A percentile compares a stretch with the other conserved stretches of the same genome.
Conservation (phyloP, 768 basidiomycete genomes). For the Neoboletus brunneissimus region DNA sequence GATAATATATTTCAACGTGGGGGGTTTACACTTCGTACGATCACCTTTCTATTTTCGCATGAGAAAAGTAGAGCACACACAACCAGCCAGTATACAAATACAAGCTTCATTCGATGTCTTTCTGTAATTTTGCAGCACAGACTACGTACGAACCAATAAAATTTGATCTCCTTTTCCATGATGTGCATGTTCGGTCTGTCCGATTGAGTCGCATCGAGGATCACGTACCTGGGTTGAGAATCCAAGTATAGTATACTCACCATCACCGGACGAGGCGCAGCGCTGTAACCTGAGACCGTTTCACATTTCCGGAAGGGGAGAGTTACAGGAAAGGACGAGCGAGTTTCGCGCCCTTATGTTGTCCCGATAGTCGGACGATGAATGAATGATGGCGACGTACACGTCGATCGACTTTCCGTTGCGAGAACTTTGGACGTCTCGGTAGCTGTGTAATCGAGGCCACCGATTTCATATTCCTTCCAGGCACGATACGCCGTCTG, state of each 20-base stretch:
- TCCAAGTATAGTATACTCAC: not conserved
- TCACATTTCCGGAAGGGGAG: no score
- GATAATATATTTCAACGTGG: conserved; percentile 18
- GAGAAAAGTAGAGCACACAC: not conserved
- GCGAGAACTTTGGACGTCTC: conserved; percentile 4
- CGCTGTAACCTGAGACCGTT: conserved; percentile 1
- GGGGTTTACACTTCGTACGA: not conserved
- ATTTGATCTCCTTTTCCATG: not conserved
- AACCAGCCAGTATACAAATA: not conserved
- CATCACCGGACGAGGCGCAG: not conserved
- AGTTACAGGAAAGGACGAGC: no score
- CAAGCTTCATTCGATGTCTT: not conserved
- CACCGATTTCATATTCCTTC: not conserved
- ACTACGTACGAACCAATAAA: not conserved
- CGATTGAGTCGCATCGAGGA: not conserved
- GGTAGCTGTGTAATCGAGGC: conserved; percentile 3
- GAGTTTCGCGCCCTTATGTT: not conserved
- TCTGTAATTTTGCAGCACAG: not conserved
- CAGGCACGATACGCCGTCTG: no score
- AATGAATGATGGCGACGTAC: not conserved
- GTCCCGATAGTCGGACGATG: conserved; percentile 1
- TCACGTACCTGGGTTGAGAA: not conserved
- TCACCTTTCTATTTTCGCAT: not conserved
- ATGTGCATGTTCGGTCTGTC: not conserved
- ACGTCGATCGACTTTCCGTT: conserved; percentile 3